phyloP scores from a whole-genome alignment of 352 stramenopile genomes.

The Albugo candida region DNA sequence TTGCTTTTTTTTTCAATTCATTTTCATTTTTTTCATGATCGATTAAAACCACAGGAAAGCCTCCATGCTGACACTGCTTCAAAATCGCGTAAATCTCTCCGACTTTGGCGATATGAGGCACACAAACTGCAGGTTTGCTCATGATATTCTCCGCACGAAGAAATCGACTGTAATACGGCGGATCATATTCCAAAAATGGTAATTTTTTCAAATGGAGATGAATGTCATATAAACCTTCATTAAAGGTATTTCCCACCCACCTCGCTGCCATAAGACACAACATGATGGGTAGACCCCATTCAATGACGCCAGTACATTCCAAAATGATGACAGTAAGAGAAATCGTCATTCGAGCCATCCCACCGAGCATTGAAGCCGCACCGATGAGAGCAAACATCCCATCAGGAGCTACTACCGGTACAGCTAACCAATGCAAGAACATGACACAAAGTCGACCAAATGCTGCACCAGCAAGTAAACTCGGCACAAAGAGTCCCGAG shows the following conservation, averaged over 20 bases:
- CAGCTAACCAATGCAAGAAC: conserved; percentile 30
- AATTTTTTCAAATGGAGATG: conserved; percentile 95
- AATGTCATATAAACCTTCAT: conserved; percentile 97
- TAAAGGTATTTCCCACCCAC: conserved; percentile 96
- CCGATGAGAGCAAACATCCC: conserved; percentile 96
- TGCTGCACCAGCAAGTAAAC: conserved; percentile 86
- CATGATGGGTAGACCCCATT: conserved; percentile 98
- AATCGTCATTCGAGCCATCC: conserved; percentile 97
- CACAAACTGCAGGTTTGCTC: conserved; percentile 29
- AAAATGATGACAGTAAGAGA: conserved; percentile 97
- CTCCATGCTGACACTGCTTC: conserved; percentile 37
- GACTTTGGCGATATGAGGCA: conserved; percentile 55
- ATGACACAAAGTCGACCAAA: conserved; percentile 79
- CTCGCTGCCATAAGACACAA: conserved; percentile 90
- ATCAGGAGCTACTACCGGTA: conserved; percentile 49
- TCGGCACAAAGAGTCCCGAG: conserved; percentile 93
- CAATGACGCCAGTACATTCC: conserved; percentile 95
- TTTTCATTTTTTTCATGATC: conserved; percentile 2
- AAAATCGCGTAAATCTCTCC: conserved; percentile 68
- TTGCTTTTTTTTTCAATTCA: conserved; percentile 2
- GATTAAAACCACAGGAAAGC: conserved; percentile 47
- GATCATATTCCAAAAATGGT: conserved; percentile 92
- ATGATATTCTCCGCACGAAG: conserved; percentile 67
- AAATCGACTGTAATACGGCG: conserved; percentile 63
- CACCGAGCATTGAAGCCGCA: conserved; percentile 86